Base-by-base conservation (phyloP, 305 asterid genomes). In the Ajuga reptans region DNA sequence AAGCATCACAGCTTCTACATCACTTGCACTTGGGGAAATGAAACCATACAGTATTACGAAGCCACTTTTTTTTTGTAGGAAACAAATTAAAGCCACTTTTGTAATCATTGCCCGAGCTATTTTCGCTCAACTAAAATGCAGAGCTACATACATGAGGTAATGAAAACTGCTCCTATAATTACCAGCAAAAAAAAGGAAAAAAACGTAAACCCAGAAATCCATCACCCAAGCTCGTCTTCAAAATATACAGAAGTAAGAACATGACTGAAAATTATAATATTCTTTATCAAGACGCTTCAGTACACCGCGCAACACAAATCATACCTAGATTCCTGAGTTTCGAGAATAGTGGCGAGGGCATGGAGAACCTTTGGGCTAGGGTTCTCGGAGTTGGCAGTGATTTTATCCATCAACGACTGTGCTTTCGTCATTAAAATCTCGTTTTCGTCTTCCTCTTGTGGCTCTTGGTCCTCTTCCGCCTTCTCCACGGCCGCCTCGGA, bases 341-440 rank as follows among this genome's bases (percentile, higher is more conserved):
- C 99, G 10, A 94, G 80, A 69, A 94, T 80, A 65, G 95, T 86
- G 70, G 97, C 70, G 64, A 93, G 89, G 45, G 95, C 95, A 73
- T 93, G 99, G 43, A 93, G 89, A 8, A 80, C 82, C 55, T 75
- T 78, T 41, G 96, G 86, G 78, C 80, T 89, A 79, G 99, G 97
- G 91, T 87, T 93, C 72, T 87, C 96, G 12, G 86, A 77, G 71
- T 64, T 79, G 54, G 92, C 82, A 52, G 90, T 89, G 77, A 94
- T 85, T 78, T 80, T 91, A 64, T 91, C 97, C 64, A 94, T 80
- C 66, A 94, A 75, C 21, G 82, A 80, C 80, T 86, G 92, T 24
- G 89, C 97, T 71, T 86, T 94, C 27, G 74, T 86, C 29, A 84
- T 77, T 83, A 93, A 61, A 49, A 74, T 72, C 2, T 93, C 97